A percentile compares a stretch with the other conserved stretches of the same genome.
phyloP scores from a whole-genome alignment of 306 rosid species.

The Trichosanthes cucumerina region DNA sequence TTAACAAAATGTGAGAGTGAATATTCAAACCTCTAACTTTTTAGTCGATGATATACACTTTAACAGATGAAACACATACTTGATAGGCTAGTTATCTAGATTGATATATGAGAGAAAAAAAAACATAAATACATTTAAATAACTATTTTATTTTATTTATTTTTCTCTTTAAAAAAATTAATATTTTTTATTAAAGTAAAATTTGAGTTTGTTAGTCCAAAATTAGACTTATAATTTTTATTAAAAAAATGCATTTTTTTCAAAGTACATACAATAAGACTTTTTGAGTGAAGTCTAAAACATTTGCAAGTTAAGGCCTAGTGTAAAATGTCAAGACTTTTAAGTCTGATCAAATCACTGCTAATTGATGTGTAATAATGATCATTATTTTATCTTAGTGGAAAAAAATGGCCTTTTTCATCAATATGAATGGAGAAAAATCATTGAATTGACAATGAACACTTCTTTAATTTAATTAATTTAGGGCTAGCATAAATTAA shows the following conservation, averaged over 20 bases:
- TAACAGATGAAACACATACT: too few species aligned
- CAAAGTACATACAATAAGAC: neutral
- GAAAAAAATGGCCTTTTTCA: neutral
- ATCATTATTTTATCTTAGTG: neutral
- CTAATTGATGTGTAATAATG: neutral
- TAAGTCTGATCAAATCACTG: neutral
- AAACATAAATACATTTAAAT: too few species aligned
- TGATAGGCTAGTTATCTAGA: too few species aligned
- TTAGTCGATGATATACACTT: too few species aligned
- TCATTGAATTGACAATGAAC: neutral
- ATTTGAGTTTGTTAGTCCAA: neutral
- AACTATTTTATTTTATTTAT: too few species aligned
- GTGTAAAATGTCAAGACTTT: neutral
- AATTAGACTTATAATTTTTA: neutral
- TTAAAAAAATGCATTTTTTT: too few species aligned
- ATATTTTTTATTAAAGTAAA: too few species aligned
- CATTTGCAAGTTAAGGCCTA: neutral
- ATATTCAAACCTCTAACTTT: too few species aligned
- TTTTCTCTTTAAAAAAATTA: too few species aligned
- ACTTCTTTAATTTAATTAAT: neutral
- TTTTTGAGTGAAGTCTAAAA: neutral
- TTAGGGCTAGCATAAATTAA: neutral
- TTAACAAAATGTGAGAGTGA: too few species aligned
- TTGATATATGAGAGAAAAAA: too few species aligned
- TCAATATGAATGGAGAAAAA: neutral